These are phyloP conservation scores for Hansenula lynferdii DNA, from an alignment of 1,139 yeast species.

Conservation along the genomic window DNA sequence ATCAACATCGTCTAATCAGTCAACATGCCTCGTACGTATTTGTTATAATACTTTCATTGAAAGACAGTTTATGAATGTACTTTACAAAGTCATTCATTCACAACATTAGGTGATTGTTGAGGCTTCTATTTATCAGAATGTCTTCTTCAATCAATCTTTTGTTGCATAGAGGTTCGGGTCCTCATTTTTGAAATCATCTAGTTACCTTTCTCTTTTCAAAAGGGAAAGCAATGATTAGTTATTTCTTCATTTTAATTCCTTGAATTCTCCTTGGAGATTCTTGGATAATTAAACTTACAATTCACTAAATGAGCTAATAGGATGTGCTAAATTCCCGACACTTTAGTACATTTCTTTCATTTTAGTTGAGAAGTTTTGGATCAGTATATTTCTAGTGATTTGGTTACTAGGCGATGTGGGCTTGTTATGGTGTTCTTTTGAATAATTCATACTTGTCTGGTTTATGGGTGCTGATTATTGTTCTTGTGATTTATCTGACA, in stretches of 20 bases:
- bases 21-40: constrained; percentile 7
- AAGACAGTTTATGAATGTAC: no score
- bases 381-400: not conserved
- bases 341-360: constrained; percentile 50
- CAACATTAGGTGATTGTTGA: no score
- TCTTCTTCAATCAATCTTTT: not conserved
- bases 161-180: constrained; percentile 68
- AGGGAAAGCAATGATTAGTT: constrained; percentile 11
- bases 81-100: no score
- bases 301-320: constrained; percentile 27
- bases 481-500: no score
- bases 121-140: constrained; percentile 24
- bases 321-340: constrained; percentile 82
- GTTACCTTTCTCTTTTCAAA: constrained; percentile 7
- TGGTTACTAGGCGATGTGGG: not conserved
- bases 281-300: no score
- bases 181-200: constrained; percentile 35
- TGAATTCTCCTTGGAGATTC: no score
- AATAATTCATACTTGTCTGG: not conserved
- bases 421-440: constrained; percentile 4
- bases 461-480: no score
- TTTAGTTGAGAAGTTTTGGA: constrained; percentile 10
- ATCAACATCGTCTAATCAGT: constrained; percentile 2
- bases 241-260: constrained; percentile 9
- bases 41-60: no score